Percentiles rank a stretch among this genome's conserved stretches.
Conservation (phyloP, 2,329 filamentous ascomycete species). For the Bipolaris bicolor region DNA sequence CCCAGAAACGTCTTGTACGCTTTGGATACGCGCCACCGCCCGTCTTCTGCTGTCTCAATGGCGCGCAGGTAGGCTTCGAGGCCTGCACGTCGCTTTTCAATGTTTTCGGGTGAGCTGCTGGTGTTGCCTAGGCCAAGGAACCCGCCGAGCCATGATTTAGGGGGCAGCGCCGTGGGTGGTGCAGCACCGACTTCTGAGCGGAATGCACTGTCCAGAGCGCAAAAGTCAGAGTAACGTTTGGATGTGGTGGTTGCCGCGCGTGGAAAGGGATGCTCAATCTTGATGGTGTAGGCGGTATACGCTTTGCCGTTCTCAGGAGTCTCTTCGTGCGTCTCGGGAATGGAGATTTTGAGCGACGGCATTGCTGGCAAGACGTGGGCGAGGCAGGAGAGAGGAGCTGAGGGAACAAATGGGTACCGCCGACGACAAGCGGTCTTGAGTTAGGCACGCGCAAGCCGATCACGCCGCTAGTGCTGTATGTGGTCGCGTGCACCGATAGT, state of each 20-base stretch:
- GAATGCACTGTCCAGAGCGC: constrained; percentile 68
- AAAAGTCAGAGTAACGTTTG: constrained; percentile 85
- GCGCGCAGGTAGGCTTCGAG: constrained; percentile 75
- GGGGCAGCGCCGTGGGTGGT: constrained; percentile 71
- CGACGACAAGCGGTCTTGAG: neutral
- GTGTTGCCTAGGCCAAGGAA: constrained; percentile 60
- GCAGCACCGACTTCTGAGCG: constrained; percentile 64
- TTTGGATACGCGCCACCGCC: constrained; percentile 74
- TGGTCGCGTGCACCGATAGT: constrained; percentile 16
- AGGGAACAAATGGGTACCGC: neutral
- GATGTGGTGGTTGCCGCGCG: constrained; percentile 76
- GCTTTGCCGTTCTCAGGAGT: constrained; percentile 62
- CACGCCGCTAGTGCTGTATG: constrained; percentile 7
- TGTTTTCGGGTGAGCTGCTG: constrained; percentile 70
- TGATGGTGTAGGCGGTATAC: constrained; percentile 80
- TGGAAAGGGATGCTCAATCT: constrained; percentile 75
- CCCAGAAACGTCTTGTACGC: constrained; percentile 77
- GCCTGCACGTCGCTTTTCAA: constrained; percentile 70
- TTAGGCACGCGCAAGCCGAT: constrained; percentile 9
- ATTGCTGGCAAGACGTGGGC: constrained; percentile 41
- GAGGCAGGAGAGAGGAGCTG: neutral
- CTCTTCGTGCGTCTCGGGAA: constrained; percentile 56
- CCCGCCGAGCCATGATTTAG: constrained; percentile 75
- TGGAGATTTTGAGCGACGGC: constrained; percentile 56
- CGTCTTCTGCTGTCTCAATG: constrained; percentile 75